A percentile compares a stretch with the other conserved stretches of the same genome.
phyloP scores from a whole-genome alignment of 2,329 filamentous ascomycete genomes.

The Capronia americana region DNA sequence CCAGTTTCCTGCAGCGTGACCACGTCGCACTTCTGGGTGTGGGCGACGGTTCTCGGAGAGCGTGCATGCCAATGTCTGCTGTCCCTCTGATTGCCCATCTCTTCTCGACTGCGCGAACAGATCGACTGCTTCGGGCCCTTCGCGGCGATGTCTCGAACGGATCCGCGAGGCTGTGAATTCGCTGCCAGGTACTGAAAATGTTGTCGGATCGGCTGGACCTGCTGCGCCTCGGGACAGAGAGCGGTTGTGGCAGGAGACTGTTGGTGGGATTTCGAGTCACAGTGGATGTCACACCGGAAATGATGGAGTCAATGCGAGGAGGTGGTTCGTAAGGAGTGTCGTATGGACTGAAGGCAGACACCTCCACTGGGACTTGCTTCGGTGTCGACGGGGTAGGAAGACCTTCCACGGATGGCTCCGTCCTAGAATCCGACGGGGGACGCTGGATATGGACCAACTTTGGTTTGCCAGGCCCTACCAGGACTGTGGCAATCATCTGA shows the following conservation, averaged over 20 bases:
- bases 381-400: constrained; percentile 28
- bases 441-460: constrained; percentile 39
- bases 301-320: constrained; percentile 14
- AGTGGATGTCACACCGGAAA: not conserved
- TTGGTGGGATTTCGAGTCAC: not conserved
- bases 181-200: constrained; percentile 13
- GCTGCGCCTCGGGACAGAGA: constrained; percentile 12
- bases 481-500: constrained; percentile 36
- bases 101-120: constrained; percentile 1
- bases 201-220: constrained; percentile 15
- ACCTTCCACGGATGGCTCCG: constrained; percentile 3
- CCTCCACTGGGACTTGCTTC: constrained; percentile 22
- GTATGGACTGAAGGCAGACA: constrained; percentile 38
- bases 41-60: constrained; percentile 14
- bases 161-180: constrained; percentile 14
- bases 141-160: constrained; percentile 27
- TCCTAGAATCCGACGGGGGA: constrained; percentile 24
- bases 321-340: constrained; percentile 32
- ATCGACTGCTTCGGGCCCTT: constrained; percentile 16
- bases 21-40: constrained; percentile 19
- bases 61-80: not conserved
- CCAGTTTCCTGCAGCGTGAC: constrained; percentile 27
- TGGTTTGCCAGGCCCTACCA: constrained; percentile 37
- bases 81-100: constrained; percentile 4
- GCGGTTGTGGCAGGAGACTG: constrained; percentile 21